Evolutionary conservation across 2,329 filamentous ascomycete species (phyloP).

Genomic region (Tolypocladium amazonense): DNA sequence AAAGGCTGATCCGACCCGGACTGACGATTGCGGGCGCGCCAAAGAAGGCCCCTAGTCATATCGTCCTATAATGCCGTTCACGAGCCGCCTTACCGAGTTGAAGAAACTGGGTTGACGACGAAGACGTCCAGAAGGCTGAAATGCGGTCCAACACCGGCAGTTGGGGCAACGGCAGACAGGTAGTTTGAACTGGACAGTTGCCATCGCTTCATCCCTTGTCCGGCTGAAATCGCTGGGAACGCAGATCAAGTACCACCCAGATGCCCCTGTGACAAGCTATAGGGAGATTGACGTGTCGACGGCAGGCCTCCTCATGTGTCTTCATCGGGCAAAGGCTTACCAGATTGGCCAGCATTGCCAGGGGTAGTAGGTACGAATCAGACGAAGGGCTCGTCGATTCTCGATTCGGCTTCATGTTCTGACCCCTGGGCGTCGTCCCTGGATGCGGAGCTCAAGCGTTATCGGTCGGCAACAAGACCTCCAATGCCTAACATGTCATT

Average conservation of each 20-base stretch:
- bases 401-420: not conserved
- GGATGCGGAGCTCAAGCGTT: not conserved
- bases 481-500: not conserved
- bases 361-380: not conserved
- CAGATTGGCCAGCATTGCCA: not conserved
- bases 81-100: not conserved
- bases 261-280: not conserved
- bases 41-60: not conserved
- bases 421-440: not conserved
- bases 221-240: not conserved
- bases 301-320: not conserved
- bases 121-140: not conserved
- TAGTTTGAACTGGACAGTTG: not conserved
- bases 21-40: not conserved
- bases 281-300: not conserved
- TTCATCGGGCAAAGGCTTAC: not conserved
- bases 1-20: not conserved
- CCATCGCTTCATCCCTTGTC: not conserved
- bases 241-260: not conserved
- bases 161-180: not conserved
- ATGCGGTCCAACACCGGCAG: not conserved
- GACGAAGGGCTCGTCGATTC: not conserved
- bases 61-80: not conserved
- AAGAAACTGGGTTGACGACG: not conserved
- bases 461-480: not conserved